Evolutionary conservation across 371 early-diverging fungal species (phyloP).

Genomic region (Apophysomyces elegans): DNA sequence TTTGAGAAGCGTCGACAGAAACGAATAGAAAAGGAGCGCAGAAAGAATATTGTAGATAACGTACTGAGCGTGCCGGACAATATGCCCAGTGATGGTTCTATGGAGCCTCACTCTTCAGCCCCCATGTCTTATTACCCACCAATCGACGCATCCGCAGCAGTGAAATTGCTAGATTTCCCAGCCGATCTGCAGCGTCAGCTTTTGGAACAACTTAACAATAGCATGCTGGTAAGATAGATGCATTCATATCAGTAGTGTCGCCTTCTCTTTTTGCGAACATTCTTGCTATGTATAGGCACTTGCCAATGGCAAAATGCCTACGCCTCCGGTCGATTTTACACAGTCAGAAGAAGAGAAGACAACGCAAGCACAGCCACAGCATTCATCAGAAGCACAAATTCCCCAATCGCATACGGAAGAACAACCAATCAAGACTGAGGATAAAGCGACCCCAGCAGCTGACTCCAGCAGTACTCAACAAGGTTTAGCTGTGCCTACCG

Average conservation of each 20-base stretch:
- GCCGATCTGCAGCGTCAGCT: slow-evolving; percentile 49
- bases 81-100: neutral
- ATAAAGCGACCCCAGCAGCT: neutral
- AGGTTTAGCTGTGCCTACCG: neutral
- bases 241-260: neutral
- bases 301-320: slow-evolving; percentile 27
- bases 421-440: neutral
- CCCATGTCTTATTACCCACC: slow-evolving; percentile 32
- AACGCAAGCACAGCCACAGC: slow-evolving; percentile 6
- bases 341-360: neutral
- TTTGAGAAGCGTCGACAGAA: slow-evolving; percentile 48
- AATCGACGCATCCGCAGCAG: slow-evolving; percentile 36
- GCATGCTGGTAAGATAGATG: slow-evolving; percentile 1
- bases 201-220: slow-evolving; percentile 49
- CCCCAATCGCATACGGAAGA: neutral
- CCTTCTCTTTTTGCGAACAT: neutral
- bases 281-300: slow-evolving; percentile 18
- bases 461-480: neutral
- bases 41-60: slow-evolving; percentile 25
- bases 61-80: slow-evolving; percentile 17
- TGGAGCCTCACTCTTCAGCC: neutral
- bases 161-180: slow-evolving; percentile 46
- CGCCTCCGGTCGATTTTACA: slow-evolving; percentile 20
- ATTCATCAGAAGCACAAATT: slow-evolving; percentile 8
- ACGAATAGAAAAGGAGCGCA: slow-evolving; percentile 45